Percentiles rank a stretch among this genome's conserved stretches.
These are phyloP conservation scores for Pulveroboletus sp. DNA, from an alignment of 768 basidiomycete species.

Conservation along the genomic window DNA sequence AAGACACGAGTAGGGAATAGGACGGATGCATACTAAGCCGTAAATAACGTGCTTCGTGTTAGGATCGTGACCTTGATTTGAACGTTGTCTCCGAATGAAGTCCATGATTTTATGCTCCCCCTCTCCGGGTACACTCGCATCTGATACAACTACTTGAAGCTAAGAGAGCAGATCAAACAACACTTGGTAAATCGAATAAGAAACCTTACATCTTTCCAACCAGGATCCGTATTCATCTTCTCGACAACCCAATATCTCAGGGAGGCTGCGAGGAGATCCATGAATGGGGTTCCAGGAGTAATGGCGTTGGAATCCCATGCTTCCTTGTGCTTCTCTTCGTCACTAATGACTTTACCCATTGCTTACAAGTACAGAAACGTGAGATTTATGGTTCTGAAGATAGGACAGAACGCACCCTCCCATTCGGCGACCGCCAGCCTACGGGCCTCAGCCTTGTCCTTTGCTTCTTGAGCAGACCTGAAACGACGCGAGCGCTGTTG, in stretches of 20 bases:
- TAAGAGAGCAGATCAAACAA: slow-evolving; percentile 26
- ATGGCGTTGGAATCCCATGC: slow-evolving; percentile 99
- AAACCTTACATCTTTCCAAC: slow-evolving; percentile 80
- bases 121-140: slow-evolving; percentile 95
- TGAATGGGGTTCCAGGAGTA: slow-evolving; percentile 98
- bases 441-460: slow-evolving; percentile 86
- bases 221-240: slow-evolving; percentile 92
- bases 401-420: slow-evolving; percentile 54
- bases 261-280: slow-evolving; percentile 84
- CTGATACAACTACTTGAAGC: slow-evolving; percentile 96
- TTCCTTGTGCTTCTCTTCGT: slow-evolving; percentile 79
- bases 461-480: slow-evolving; percentile 90
- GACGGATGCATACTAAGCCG: slow-evolving; percentile 63
- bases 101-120: slow-evolving; percentile 99
- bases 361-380: slow-evolving; percentile 40
- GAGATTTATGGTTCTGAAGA: neutral
- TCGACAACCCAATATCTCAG: slow-evolving; percentile 94
- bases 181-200: neutral
- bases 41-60: slow-evolving; percentile 98
- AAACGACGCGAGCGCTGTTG: slow-evolving; percentile 98
- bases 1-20: neutral
- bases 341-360: slow-evolving; percentile 85
- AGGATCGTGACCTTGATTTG: slow-evolving; percentile 84
- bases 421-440: slow-evolving; percentile 79
- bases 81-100: slow-evolving; percentile 86